A percentile compares a stretch with the other conserved stretches of the same genome.
phyloP scores from a whole-genome alignment of 768 basidiomycete genomes.

The Leccinum uliginosum region DNA sequence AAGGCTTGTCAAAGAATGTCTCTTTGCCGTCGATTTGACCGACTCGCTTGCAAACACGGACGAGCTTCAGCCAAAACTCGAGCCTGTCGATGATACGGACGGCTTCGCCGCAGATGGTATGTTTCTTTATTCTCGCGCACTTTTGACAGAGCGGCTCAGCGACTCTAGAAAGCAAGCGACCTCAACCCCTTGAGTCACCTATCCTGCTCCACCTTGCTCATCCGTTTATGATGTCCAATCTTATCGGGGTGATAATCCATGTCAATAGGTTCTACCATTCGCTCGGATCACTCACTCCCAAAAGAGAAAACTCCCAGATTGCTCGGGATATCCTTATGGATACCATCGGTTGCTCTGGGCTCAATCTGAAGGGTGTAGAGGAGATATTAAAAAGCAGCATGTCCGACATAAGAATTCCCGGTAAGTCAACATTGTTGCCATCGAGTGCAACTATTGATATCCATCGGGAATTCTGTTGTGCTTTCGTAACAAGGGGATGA shows the following conservation, averaged over 20 bases:
- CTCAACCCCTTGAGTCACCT: slow-evolving; percentile 30
- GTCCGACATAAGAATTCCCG: slow-evolving; percentile 21
- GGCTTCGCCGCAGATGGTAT: slow-evolving; percentile 24
- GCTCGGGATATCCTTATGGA: slow-evolving; percentile 63
- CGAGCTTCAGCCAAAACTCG: slow-evolving; percentile 20
- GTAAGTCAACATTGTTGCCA: slow-evolving; percentile 19
- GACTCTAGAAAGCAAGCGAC: slow-evolving; percentile 21
- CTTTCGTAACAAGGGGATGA: slow-evolving; percentile 40
- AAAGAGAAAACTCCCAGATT: slow-evolving; percentile 58
- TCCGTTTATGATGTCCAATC: slow-evolving; percentile 52
- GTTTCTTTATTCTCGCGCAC: slow-evolving; percentile 23
- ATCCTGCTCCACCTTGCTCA: slow-evolving; percentile 59
- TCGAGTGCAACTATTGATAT: neutral
- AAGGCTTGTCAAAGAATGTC: slow-evolving; percentile 52
- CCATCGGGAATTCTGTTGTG: neutral
- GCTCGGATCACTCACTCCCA: slow-evolving; percentile 49
- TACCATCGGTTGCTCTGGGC: slow-evolving; percentile 57
- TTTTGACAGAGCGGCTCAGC: slow-evolving; percentile 38
- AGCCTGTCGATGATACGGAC: slow-evolving; percentile 26
- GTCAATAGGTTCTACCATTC: slow-evolving; percentile 56
- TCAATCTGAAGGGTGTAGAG: slow-evolving; percentile 54
- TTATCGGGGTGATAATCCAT: slow-evolving; percentile 48
- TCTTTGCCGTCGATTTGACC: slow-evolving; percentile 31
- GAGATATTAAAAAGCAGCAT: slow-evolving; percentile 39
- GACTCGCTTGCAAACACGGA: slow-evolving; percentile 10